Conservation (phyloP, 164 flowering plant species). For the Kingdonia uniflora region DNA sequence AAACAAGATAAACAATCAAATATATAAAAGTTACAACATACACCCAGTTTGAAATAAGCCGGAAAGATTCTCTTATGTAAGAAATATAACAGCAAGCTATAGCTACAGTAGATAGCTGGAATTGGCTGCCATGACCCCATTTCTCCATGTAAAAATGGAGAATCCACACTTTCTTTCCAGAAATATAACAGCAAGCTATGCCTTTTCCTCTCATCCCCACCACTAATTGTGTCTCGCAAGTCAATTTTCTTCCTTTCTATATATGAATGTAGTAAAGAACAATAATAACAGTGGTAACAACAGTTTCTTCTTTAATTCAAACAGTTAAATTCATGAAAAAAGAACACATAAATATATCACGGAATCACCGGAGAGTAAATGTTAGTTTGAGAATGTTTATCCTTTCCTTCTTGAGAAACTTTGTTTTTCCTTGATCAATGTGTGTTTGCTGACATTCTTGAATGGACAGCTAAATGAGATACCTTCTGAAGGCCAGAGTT, state of each 20-base stretch:
- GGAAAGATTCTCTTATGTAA: slow-evolving; percentile 1
- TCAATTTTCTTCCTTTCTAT: not conserved
- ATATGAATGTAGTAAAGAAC: no score
- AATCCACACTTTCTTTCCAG: slow-evolving; percentile 25
- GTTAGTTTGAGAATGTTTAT: no score
- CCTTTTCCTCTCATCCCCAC: slow-evolving; percentile 20
- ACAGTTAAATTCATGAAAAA: no score
- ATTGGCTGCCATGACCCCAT: slow-evolving; percentile 41
- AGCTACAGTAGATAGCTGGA: no score
- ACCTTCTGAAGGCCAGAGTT: slow-evolving; percentile 19
- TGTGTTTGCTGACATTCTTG: no score
- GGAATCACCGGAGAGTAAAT: no score
- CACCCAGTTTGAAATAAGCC: slow-evolving; percentile 11
- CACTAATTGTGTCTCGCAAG: not conserved
- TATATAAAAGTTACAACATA: slow-evolving; percentile 5
- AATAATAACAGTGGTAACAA: no score
- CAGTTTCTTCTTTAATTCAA: no score
- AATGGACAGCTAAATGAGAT: slow-evolving; percentile 28
- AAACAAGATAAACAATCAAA: slow-evolving; percentile 9
- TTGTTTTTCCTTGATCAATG: no score
- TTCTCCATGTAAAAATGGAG: slow-evolving; percentile 10
- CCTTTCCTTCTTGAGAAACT: no score
- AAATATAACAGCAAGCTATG: slow-evolving; percentile 20
- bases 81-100: slow-evolving; percentile 7
- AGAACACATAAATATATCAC: no score